A percentile compares a stretch with the other conserved stretches of the same genome.
Evolutionary conservation across 2,329 filamentous ascomycete species (phyloP).

Genomic region (Endocalyx cinctus): DNA sequence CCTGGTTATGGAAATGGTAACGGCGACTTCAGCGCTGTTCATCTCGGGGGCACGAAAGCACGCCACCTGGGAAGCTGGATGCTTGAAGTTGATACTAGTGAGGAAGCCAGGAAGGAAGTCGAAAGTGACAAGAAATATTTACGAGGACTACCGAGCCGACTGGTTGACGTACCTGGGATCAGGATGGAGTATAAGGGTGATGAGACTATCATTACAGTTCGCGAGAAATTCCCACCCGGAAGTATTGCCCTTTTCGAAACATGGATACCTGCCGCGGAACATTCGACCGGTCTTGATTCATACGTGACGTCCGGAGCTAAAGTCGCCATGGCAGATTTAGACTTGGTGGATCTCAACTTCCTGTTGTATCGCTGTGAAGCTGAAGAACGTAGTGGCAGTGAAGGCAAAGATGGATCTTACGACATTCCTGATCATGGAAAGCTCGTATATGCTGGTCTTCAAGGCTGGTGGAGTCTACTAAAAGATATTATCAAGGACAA

Average conservation of each 20-base stretch:
- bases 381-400: conserved; percentile 76
- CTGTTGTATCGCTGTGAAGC: conserved; percentile 86
- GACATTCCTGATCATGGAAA: conserved; percentile 78
- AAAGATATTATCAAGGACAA: conserved; percentile 82
- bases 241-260: conserved; percentile 96
- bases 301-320: conserved; percentile 80
- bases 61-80: conserved; percentile 88
- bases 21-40: conserved; percentile 72
- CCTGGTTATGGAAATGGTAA: conserved; percentile 84
- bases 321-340: conserved; percentile 69
- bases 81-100: conserved; percentile 78
- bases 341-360: conserved; percentile 83
- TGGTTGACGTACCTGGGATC: conserved; percentile 70
- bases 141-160: conserved; percentile 77
- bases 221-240: conserved; percentile 82
- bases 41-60: conserved; percentile 77
- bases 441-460: conserved; percentile 91
- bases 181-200: conserved; percentile 66
- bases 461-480: conserved; percentile 96
- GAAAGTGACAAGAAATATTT: conserved; percentile 67
- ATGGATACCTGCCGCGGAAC: conserved; percentile 85
- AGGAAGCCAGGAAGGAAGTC: conserved; percentile 61
- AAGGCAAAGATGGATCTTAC: conserved; percentile 81
- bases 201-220: conserved; percentile 74
- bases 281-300: conserved; percentile 76